phyloP scores from a whole-genome alignment of 352 stramenopile genomes.

The Phytophthora megakarya region DNA sequence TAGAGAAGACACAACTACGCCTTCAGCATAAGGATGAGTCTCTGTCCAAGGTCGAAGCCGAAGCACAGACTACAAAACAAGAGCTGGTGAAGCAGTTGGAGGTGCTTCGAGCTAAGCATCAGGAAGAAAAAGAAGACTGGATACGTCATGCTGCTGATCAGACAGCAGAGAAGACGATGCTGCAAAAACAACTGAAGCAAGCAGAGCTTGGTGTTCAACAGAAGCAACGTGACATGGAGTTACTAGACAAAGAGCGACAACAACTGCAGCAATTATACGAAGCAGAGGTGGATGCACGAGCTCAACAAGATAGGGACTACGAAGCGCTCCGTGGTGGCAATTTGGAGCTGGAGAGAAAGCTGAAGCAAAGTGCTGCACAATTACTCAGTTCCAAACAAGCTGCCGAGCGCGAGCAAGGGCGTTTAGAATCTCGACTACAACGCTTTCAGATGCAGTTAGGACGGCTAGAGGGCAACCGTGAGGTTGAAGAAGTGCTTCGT shows the following conservation, averaged over 20 bases:
- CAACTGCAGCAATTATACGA: conserved; percentile 46
- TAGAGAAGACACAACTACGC: conserved; percentile 58
- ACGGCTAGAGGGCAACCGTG: conserved; percentile 41
- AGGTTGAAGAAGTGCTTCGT: conserved; percentile 61
- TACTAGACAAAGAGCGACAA: conserved; percentile 53
- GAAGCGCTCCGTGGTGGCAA: conserved; percentile 31
- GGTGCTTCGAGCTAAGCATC: conserved; percentile 37
- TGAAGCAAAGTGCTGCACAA: conserved; percentile 19
- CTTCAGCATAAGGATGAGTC: conserved; percentile 53
- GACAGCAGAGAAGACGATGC: conserved; percentile 53
- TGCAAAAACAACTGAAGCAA: conserved; percentile 63
- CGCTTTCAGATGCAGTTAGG: conserved; percentile 69
- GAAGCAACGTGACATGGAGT: conserved; percentile 41
- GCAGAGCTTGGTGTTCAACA: conserved; percentile 34
- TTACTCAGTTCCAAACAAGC: conserved; percentile 30
- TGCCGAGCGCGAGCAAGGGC: conserved; percentile 39
- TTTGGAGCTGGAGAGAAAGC: conserved; percentile 29
- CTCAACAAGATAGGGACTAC: conserved; percentile 33
- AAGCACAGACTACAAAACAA: conserved; percentile 40
- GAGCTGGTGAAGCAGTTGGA: conserved; percentile 49
- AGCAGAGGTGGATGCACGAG: conserved; percentile 31
- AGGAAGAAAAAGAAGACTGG: conserved; percentile 61
- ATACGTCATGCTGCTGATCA: conserved; percentile 70
- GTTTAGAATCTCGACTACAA: conserved; percentile 48
- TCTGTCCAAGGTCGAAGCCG: conserved; percentile 38